These are phyloP conservation scores for Coemansia sp. DNA, from an alignment of 192 early-diverging fungal species.

Conservation along the genomic window DNA sequence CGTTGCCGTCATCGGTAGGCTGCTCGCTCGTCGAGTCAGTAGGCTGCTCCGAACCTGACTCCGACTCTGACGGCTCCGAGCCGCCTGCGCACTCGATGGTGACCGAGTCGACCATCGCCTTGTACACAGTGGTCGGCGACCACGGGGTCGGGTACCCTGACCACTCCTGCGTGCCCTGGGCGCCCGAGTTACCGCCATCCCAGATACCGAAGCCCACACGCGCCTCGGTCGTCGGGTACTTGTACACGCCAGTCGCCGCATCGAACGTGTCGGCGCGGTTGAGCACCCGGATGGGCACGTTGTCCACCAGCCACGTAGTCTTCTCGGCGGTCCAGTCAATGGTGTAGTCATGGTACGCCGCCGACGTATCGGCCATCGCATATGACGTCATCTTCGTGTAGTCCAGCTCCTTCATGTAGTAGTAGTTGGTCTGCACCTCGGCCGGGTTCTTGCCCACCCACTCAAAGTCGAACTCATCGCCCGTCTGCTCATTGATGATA, in stretches of 20 bases:
- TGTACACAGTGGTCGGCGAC: constrained; percentile 42
- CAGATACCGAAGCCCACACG: constrained; percentile 65
- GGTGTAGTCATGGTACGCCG: constrained; percentile 59
- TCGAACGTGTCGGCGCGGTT: constrained; percentile 52
- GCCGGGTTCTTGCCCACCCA: constrained; percentile 60
- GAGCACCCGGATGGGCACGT: constrained; percentile 54
- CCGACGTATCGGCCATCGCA: constrained; percentile 48
- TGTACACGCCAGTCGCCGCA: constrained; percentile 31
- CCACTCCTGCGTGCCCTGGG: constrained; percentile 59
- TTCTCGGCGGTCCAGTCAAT: constrained; percentile 60
- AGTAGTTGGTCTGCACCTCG: constrained; percentile 67
- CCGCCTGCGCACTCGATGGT: constrained; percentile 50
- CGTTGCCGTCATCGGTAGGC: constrained; percentile 3
- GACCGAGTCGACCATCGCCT: constrained; percentile 59
- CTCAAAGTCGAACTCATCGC: constrained; percentile 72
- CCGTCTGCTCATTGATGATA: constrained; percentile 47
- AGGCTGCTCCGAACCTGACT: background rate
- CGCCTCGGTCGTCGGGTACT: constrained; percentile 55
- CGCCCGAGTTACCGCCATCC: constrained; percentile 62
- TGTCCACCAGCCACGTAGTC: constrained; percentile 63
- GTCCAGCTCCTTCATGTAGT: constrained; percentile 57
- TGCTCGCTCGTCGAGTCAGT: constrained; percentile 1
- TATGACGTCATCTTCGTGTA: constrained; percentile 54
- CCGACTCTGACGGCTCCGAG: constrained; percentile 7
- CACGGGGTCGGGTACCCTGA: constrained; percentile 62